phyloP scores from a whole-genome alignment of 208 protist genomes.

The Trypanosoma congolense region DNA sequence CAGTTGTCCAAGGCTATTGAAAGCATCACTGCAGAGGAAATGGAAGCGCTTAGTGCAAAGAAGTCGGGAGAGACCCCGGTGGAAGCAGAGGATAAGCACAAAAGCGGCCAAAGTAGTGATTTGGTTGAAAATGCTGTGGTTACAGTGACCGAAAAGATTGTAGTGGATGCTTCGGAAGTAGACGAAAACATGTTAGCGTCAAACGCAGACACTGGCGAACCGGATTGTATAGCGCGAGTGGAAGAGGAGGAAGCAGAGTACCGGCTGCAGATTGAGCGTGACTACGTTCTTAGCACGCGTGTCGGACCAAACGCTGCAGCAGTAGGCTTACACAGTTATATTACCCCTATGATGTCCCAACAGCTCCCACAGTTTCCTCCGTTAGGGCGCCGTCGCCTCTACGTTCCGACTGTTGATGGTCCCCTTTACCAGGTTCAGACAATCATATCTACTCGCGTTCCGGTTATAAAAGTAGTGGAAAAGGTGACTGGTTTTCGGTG shows the following conservation, averaged over 20 bases:
- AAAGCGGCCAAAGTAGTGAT: background rate
- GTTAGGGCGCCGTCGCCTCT: slow-evolving; percentile 18
- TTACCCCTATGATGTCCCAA: background rate
- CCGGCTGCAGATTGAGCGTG: slow-evolving; percentile 75
- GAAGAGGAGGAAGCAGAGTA: slow-evolving; percentile 62
- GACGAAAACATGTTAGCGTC: slow-evolving; percentile 4
- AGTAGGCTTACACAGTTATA: slow-evolving; percentile 11
- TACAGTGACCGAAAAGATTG: background rate
- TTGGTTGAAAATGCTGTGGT: background rate
- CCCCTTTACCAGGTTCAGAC: slow-evolving; percentile 65
- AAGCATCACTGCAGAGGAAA: slow-evolving; percentile 32
- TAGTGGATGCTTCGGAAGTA: background rate
- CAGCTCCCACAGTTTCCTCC: background rate
- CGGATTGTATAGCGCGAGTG: slow-evolving; percentile 32
- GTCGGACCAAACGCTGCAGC: slow-evolving; percentile 10
- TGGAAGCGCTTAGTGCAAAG: slow-evolving; percentile 24
- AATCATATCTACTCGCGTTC: slow-evolving; percentile 73
- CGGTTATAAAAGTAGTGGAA: slow-evolving; percentile 79
- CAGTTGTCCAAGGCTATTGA: slow-evolving; percentile 50
- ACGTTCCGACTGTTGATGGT: slow-evolving; percentile 58
- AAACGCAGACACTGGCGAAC: slow-evolving; percentile 4
- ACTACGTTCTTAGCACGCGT: slow-evolving; percentile 72
- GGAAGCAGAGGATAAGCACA: slow-evolving; percentile 6
- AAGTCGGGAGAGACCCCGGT: background rate
- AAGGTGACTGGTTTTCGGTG: slow-evolving; percentile 52